phyloP scores from a whole-genome alignment of 202 grass and related monocot genomes.

The Hordeum pubiflorum region DNA sequence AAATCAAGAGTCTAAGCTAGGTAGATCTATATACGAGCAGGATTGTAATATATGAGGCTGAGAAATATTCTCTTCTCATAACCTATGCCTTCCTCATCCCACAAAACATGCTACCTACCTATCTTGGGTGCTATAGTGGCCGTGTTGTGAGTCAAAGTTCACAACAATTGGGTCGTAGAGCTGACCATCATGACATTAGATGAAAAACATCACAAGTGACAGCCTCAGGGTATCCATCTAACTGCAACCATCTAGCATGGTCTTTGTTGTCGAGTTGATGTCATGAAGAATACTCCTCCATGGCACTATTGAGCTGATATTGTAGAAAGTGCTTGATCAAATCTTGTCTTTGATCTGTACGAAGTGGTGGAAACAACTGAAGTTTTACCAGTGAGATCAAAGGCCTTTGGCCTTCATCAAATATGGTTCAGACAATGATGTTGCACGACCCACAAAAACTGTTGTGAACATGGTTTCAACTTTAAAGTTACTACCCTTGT shows the following conservation, averaged over 20 bases:
- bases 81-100: neutral
- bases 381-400: neutral
- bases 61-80: neutral
- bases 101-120: neutral
- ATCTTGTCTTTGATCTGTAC: neutral
- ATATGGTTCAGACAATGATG: neutral
- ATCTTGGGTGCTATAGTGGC: neutral
- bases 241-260: neutral
- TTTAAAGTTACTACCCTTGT: neutral
- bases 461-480: neutral
- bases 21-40: neutral
- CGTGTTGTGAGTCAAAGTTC: no score
- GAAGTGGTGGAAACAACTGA: neutral
- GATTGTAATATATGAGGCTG: neutral
- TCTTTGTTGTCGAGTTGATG: neutral
- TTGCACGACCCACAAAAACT: neutral
- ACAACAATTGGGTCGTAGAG: neutral
- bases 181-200: neutral
- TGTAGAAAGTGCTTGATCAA: neutral
- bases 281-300: neutral
- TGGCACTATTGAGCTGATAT: neutral
- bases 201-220: neutral
- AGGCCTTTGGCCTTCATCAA: neutral
- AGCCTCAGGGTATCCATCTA: neutral
- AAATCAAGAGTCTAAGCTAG: neutral